phyloP scores from a whole-genome alignment of 306 rosid genomes.

The Medicago truncatula region DNA sequence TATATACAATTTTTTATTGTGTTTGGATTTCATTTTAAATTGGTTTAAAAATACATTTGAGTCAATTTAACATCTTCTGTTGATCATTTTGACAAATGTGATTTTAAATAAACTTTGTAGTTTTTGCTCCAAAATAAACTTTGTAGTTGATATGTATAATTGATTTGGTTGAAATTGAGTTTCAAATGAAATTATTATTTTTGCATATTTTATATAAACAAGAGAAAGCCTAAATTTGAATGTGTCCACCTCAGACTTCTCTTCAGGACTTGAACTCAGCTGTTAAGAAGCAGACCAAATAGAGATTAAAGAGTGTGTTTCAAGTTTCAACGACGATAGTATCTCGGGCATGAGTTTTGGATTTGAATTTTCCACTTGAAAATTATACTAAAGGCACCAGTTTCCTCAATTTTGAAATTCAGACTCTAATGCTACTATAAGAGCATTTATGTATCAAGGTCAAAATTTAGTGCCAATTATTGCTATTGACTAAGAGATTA shows the following conservation, averaged over 20 bases:
- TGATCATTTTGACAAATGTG: too few species aligned
- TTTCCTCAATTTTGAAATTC: conserved; percentile 23
- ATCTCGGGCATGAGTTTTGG: neutral
- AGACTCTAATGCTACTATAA: conserved; percentile 21
- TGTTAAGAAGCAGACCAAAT: conserved; percentile 45
- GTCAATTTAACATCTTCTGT: too few species aligned
- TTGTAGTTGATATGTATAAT: neutral
- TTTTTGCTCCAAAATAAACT: too few species aligned
- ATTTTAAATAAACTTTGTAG: too few species aligned
- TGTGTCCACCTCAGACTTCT: conserved; percentile 75
- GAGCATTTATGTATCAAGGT: conserved; percentile 4
- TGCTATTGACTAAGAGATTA: conserved; percentile 5
- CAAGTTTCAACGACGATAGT: conserved; percentile 5
- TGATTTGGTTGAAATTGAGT: too few species aligned
- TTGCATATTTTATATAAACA: too few species aligned
- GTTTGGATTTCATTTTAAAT: too few species aligned
- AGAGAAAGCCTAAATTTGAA: conserved; percentile 42
- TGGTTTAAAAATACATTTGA: too few species aligned
- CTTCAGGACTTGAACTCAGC: conserved; percentile 86
- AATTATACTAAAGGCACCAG: conserved; percentile 1
- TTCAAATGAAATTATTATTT: too few species aligned
- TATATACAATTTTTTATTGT: neutral
- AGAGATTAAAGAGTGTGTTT: conserved; percentile 18
- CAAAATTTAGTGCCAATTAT: neutral
- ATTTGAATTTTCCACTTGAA: conserved; percentile 25